phyloP scores from a whole-genome alignment of 805 yeast species.

The Ogataea angusta region DNA sequence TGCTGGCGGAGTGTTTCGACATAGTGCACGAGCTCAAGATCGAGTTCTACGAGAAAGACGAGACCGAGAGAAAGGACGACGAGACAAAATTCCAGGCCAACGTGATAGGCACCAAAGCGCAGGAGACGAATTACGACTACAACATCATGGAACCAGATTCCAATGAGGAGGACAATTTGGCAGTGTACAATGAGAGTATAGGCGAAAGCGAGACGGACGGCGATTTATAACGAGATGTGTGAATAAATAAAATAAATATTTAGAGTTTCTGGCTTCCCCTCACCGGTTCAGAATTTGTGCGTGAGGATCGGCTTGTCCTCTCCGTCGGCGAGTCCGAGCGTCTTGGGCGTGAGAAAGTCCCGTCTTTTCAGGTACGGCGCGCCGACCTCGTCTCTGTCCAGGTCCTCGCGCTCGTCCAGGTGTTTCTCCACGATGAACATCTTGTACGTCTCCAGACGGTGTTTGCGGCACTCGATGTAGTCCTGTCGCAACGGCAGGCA shows the following conservation, averaged over 20 bases:
- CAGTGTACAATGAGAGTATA: slow-evolving; percentile 32
- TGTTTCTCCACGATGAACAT: slow-evolving; percentile 34
- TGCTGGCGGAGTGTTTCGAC: slow-evolving; percentile 92
- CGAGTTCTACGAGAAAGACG: slow-evolving; percentile 68
- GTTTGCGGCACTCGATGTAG: slow-evolving; percentile 38
- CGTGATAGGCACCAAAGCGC: slow-evolving; percentile 38
- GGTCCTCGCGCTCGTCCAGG: slow-evolving; percentile 27
- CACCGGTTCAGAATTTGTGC: slow-evolving; percentile 19
- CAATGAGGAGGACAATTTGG: slow-evolving; percentile 29
- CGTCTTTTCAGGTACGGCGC: slow-evolving; percentile 39
- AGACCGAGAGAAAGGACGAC: slow-evolving; percentile 27
- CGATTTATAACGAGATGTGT: slow-evolving; percentile 3
- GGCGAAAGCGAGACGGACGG: slow-evolving; percentile 28
- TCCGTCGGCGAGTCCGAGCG: slow-evolving; percentile 36
- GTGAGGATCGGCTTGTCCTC: slow-evolving; percentile 32
- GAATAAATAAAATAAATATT: slow-evolving; percentile 5
- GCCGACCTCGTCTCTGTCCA: slow-evolving; percentile 32
- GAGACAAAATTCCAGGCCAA: slow-evolving; percentile 31
- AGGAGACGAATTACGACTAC: slow-evolving; percentile 32
- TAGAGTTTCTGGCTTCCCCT: slow-evolving; percentile 1
- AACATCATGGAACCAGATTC: slow-evolving; percentile 33
- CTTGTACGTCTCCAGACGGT: slow-evolving; percentile 36
- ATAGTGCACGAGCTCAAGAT: slow-evolving; percentile 86
- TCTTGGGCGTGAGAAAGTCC: slow-evolving; percentile 37
- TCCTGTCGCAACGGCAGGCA: slow-evolving; percentile 34